These are phyloP conservation scores for Microsporum canis DNA, from an alignment of 2,329 filamentous ascomycete genomes.

Conservation along the genomic window DNA sequence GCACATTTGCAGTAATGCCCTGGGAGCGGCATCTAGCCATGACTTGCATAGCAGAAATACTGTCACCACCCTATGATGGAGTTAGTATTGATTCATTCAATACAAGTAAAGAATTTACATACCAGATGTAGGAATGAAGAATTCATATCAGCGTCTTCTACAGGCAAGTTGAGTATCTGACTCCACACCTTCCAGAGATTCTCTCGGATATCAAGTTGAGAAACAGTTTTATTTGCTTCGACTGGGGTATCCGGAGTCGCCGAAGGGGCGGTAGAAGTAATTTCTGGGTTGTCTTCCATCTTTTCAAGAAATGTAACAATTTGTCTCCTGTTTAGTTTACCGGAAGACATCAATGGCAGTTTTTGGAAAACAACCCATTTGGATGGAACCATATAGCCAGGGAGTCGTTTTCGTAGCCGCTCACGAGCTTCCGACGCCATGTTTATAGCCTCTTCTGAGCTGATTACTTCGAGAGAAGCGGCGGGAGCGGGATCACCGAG, in stretches of 20 bases:
- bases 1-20: constrained; percentile 14
- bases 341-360: constrained; percentile 18
- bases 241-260: background rate
- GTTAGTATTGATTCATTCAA: constrained; percentile 6
- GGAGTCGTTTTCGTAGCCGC: constrained; percentile 14
- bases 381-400: constrained; percentile 20
- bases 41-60: constrained; percentile 20
- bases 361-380: constrained; percentile 15
- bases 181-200: constrained; percentile 17
- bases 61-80: constrained; percentile 20
- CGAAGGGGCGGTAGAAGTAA: background rate
- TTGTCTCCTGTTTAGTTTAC: constrained; percentile 19
- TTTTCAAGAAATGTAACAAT: constrained; percentile 14
- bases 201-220: constrained; percentile 5
- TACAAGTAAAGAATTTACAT: constrained; percentile 8
- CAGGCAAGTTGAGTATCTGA: constrained; percentile 15
- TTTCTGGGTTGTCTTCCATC: background rate
- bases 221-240: background rate
- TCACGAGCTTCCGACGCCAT: constrained; percentile 8
- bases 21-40: constrained; percentile 14
- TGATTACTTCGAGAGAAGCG: constrained; percentile 6
- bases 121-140: constrained; percentile 23
- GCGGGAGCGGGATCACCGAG: background rate
- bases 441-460: constrained; percentile 3
- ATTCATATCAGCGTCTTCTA: constrained; percentile 15